These are phyloP conservation scores for Parathielavia hyrcaniae DNA, from an alignment of 495 filamentous ascomycete species.

Conservation along the genomic window DNA sequence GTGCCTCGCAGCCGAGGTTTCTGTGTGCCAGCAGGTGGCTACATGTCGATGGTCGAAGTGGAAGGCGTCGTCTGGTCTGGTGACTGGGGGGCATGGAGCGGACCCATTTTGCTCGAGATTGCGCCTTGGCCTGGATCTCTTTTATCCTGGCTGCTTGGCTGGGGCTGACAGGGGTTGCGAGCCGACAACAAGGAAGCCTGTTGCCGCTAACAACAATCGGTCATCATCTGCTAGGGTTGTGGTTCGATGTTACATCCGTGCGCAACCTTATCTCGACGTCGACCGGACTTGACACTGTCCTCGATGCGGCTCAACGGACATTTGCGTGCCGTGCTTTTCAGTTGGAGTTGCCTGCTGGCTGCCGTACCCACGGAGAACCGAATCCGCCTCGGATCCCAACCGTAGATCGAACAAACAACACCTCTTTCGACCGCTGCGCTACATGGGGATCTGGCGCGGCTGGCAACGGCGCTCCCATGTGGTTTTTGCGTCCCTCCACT, in stretches of 20 bases:
- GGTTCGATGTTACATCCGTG: background rate
- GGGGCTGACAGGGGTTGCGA: background rate
- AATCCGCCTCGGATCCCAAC: no score
- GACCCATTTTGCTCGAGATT: conserved; percentile 1
- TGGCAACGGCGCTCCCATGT: no score
- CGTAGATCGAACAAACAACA: conserved; percentile 4
- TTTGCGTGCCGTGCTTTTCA: background rate
- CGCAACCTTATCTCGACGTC: conserved; percentile 15
- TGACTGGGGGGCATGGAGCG: background rate
- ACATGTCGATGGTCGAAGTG: no score
- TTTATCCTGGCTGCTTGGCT: background rate
- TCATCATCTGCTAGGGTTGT: conserved; percentile 6
- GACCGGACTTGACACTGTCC: conserved; percentile 10
- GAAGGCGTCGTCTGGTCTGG: background rate
- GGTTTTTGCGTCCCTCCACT: background rate
- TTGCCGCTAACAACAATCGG: conserved; percentile 12
- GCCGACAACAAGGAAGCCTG: no score
- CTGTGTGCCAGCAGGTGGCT: no score
- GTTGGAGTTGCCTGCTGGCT: background rate
- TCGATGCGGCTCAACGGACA: background rate
- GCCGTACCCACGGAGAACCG: no score
- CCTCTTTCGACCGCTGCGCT: background rate
- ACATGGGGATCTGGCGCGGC: no score
- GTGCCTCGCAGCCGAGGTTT: background rate
- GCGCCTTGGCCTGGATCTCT: background rate